Base-by-base conservation (phyloP, 371 early-diverging fungal genomes). In the Mortierella sp. region DNA sequence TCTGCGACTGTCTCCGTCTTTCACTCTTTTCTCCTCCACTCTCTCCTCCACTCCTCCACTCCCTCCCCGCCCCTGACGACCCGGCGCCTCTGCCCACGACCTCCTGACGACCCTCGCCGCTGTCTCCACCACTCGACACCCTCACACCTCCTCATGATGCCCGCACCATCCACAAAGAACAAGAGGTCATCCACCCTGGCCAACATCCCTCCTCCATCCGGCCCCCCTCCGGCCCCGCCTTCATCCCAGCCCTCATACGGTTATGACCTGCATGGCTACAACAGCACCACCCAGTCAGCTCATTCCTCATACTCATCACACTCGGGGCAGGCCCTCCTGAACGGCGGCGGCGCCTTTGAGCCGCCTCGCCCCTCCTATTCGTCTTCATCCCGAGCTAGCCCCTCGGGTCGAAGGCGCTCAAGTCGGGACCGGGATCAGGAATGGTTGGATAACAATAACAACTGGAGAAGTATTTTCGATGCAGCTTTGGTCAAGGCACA, bases 401-500 rank as follows among this genome's bases (percentile, higher is more conserved):
- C 70, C 31, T 43, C 69, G 5, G 60, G 39, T 12, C 54, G 40
- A 1, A 24, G 40, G n/a, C 59, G 60, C n/a, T 63, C 68, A 12
- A 49, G 52, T 22, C 59, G 57, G 24, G 67, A 67, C 1, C 21
- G 63, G 13, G 74, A 63, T 17, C 60, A 52, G n/a, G 66, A 70
- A 1, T 28, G 54, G 10, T 64, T 62, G 70, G 45, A 51, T 6
- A 71, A 77, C 45, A 27, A n/a, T n/a, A n/a, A 39, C 29, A 48
- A 49, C 4, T 77, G 78, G 78, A 64, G 71, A 47, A 66, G 63
- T 28, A 77, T 66, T 28, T 77, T 77, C 46, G 78, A 77, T 44
- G 78, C 78, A 4, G 78, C 78, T 5, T 48, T 77, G 6, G 66
- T 70, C 22, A 77, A 77, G 53, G 78, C 78, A 24, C 78, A 77